Evolutionary conservation across 2,329 filamentous ascomycete genomes (phyloP).

Genomic region (Elsinoe fawcettii): DNA sequence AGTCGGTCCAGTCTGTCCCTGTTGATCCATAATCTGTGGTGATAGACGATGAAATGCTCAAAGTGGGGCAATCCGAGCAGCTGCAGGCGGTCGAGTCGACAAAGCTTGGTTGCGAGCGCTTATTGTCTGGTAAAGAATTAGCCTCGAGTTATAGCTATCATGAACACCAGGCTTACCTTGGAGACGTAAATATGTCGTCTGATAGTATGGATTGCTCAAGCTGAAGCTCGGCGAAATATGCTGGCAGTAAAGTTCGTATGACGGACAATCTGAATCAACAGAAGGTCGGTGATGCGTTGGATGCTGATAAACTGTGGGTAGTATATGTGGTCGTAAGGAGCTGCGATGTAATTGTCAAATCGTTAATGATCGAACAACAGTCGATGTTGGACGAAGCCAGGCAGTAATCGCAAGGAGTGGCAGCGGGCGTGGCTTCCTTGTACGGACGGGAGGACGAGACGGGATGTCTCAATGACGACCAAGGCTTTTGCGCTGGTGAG

Average conservation of each 20-base stretch:
- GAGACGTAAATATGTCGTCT: conserved; percentile 4
- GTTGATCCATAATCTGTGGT: conserved; percentile 36
- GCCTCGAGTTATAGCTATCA: neutral
- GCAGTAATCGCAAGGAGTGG: conserved; percentile 16
- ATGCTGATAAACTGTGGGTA: conserved; percentile 11
- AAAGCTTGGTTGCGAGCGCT: conserved; percentile 12
- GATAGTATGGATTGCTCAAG: neutral
- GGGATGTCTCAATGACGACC: conserved; percentile 10
- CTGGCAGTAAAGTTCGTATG: conserved; percentile 5
- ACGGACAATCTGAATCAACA: conserved; percentile 6
- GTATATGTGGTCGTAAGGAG: conserved; percentile 6
- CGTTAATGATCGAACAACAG: conserved; percentile 11
- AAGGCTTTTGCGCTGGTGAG: neutral
- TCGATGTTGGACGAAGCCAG: conserved; percentile 14
- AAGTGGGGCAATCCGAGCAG: conserved; percentile 1
- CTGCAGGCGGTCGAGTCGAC: conserved; percentile 9
- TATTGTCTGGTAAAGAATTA: neutral
- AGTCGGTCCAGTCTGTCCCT: conserved; percentile 43
- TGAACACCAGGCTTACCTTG: neutral
- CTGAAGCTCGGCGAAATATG: conserved; percentile 9
- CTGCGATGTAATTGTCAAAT: conserved; percentile 12
- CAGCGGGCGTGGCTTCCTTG: conserved; percentile 18
- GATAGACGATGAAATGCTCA: conserved; percentile 13
- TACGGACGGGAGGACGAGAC: conserved; percentile 15
- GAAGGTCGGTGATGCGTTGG: conserved; percentile 12